Conservation (phyloP, 2,329 filamentous ascomycete species). For the Hymenotorrendiella dingleyae region DNA sequence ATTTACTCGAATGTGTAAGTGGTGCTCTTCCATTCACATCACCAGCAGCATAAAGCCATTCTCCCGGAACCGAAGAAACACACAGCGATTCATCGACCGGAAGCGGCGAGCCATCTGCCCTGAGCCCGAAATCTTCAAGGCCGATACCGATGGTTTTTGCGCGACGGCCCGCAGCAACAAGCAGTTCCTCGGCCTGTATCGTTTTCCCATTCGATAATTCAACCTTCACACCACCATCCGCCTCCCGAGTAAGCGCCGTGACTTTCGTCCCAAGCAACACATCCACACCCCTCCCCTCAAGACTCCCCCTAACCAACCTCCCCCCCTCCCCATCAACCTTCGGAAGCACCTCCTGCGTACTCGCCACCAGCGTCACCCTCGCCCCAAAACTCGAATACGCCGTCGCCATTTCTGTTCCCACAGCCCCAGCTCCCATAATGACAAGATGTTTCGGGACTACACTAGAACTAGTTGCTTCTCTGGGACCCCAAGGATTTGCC, state of each 20-base stretch:
- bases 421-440: constrained; percentile 11
- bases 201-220: constrained; percentile 6
- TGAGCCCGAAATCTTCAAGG: constrained; percentile 8
- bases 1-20: constrained; percentile 8
- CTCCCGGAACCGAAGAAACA: background rate
- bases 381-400: constrained; percentile 6
- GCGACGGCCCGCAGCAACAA: constrained; percentile 8
- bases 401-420: constrained; percentile 13
- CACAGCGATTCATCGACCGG: constrained; percentile 4
- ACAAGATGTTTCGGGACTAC: constrained; percentile 9
- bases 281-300: constrained; percentile 5
- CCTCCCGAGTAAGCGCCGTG: background rate
- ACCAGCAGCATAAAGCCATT: constrained; percentile 10
- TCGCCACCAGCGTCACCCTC: constrained; percentile 9
- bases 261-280: constrained; percentile 5
- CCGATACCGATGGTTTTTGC: constrained; percentile 8
- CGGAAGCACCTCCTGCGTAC: constrained; percentile 8
- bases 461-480: constrained; percentile 6
- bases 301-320: constrained; percentile 5
- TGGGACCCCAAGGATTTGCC: constrained; percentile 7
- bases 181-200: constrained; percentile 4
- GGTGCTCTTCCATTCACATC: constrained; percentile 12
- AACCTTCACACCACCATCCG: constrained; percentile 2
- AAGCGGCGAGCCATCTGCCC: constrained; percentile 5
- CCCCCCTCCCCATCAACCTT: constrained; percentile 8